Evolutionary conservation across 768 basidiomycete genomes (phyloP).

Genomic region (Mycena vulgaris): DNA sequence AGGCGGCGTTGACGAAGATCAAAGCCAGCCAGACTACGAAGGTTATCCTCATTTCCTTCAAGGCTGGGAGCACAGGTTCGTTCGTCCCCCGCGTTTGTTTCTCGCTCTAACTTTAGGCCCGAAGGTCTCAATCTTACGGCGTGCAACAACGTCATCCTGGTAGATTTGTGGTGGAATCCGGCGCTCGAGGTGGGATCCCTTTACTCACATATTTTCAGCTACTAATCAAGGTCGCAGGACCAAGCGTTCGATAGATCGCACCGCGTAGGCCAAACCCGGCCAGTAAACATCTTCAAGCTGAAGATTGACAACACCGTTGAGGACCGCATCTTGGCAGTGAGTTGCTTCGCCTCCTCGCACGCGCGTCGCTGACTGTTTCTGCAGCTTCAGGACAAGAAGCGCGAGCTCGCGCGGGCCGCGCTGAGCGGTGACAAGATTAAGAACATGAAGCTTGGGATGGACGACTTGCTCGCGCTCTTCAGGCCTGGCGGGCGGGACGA

Average conservation of each 20-base stretch:
- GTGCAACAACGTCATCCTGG: slow-evolving; percentile 94
- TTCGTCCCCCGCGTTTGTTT: slow-evolving; percentile 25
- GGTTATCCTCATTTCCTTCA: slow-evolving; percentile 96
- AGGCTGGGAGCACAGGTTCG: slow-evolving; percentile 93
- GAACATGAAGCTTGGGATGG: slow-evolving; percentile 85
- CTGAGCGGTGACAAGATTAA: slow-evolving; percentile 91
- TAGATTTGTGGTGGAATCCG: slow-evolving; percentile 97
- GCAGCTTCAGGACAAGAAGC: slow-evolving; percentile 93
- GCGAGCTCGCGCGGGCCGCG: slow-evolving; percentile 86
- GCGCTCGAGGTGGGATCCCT: slow-evolving; percentile 75
- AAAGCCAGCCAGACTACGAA: slow-evolving; percentile 68
- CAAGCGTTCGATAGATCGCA: slow-evolving; percentile 96
- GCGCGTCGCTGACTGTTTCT: background rate
- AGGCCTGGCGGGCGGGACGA: slow-evolving; percentile 70
- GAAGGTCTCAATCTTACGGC: slow-evolving; percentile 90
- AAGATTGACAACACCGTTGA: slow-evolving; percentile 91
- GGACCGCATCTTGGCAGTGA: slow-evolving; percentile 83
- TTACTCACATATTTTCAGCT: background rate
- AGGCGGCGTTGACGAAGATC: slow-evolving; percentile 82
- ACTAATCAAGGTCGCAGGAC: slow-evolving; percentile 62
- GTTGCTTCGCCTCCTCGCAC: slow-evolving; percentile 21
- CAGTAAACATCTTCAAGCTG: slow-evolving; percentile 92
- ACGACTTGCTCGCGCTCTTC: slow-evolving; percentile 90
- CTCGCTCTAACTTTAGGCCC: slow-evolving; percentile 18
- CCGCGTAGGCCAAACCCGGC: slow-evolving; percentile 88